Conservation (phyloP, 2,329 filamentous ascomycete genomes). For the Fusarium siculi region DNA sequence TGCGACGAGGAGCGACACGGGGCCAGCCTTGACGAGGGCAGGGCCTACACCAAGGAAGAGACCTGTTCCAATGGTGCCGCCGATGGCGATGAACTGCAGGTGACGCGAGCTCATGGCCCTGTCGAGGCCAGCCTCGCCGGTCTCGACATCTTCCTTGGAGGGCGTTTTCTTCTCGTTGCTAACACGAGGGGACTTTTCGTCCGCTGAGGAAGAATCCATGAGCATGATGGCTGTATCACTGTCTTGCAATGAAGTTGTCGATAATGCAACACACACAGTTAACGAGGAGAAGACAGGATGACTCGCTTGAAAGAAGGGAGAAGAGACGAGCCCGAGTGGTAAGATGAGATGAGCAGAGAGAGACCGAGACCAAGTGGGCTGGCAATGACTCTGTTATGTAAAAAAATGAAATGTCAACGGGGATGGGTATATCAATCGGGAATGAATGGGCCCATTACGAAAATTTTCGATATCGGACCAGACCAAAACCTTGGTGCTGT, state of each 20-base stretch:
- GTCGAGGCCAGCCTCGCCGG: constrained; percentile 51
- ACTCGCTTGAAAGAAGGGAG: constrained; percentile 9
- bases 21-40: constrained; percentile 71
- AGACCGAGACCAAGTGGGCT: constrained; percentile 39
- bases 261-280: neutral
- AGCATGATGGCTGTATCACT: constrained; percentile 27
- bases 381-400: constrained; percentile 41
- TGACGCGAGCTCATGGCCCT: constrained; percentile 54
- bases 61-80: constrained; percentile 77
- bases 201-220: constrained; percentile 36
- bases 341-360: constrained; percentile 13
- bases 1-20: constrained; percentile 73
- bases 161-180: constrained; percentile 43
- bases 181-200: constrained; percentile 45
- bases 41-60: constrained; percentile 76
- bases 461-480: constrained; percentile 32
- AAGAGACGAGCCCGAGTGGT: neutral
- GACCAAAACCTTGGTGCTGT: neutral
- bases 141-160: constrained; percentile 50
- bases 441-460: constrained; percentile 41
- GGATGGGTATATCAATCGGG: constrained; percentile 34
- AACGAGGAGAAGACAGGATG: neutral
- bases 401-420: constrained; percentile 36
- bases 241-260: neutral
- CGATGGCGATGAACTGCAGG: constrained; percentile 62